A percentile compares a stretch with the other conserved stretches of the same genome.
These are phyloP conservation scores for Pseudopithomyces maydicus DNA, from an alignment of 2,329 filamentous ascomycete species.

Conservation along the genomic window DNA sequence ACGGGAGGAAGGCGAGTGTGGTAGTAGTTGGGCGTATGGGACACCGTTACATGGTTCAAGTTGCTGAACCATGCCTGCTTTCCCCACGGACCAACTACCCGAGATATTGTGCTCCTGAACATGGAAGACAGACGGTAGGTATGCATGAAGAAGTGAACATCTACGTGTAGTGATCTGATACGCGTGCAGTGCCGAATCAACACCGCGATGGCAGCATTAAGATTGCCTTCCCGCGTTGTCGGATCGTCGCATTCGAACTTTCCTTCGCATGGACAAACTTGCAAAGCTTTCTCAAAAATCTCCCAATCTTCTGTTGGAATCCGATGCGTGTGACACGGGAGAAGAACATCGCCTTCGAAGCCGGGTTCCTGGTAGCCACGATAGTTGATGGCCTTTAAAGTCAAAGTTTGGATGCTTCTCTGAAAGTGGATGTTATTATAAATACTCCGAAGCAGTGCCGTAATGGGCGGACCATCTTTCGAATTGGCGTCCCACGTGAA, in stretches of 20 bases:
- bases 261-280: not conserved
- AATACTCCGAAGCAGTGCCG: not conserved
- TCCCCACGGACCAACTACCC: not conserved
- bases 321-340: not conserved
- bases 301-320: not conserved
- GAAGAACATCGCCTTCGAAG: not conserved
- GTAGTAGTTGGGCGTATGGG: not conserved
- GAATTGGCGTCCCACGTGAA: not conserved
- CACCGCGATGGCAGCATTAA: not conserved
- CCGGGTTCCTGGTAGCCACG: not conserved
- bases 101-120: conserved; percentile 1
- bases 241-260: not conserved
- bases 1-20: not conserved
- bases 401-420: not conserved
- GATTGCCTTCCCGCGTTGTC: not conserved
- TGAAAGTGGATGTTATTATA: not conserved
- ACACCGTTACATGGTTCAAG: not conserved
- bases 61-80: conserved; percentile 2
- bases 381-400: not conserved
- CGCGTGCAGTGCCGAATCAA: not conserved
- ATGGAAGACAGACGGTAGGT: not conserved
- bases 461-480: not conserved
- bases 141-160: not conserved
- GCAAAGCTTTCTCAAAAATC: conserved; percentile 3
- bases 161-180: not conserved